Base-by-base conservation (phyloP, 2,329 filamentous ascomycete genomes). In the Bisporella sp. region DNA sequence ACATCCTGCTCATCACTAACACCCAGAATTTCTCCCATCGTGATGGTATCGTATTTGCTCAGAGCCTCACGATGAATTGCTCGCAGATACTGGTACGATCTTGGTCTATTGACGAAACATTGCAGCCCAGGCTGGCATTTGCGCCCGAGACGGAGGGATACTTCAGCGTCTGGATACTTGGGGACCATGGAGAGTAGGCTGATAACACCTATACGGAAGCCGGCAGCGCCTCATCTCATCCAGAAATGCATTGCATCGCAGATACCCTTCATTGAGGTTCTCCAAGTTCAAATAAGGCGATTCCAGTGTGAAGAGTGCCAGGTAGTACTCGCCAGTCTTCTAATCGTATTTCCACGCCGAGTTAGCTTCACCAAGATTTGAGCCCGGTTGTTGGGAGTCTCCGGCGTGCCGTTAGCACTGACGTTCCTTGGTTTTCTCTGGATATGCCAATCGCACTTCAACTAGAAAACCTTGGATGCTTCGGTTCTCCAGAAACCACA, bases 231-330 rank as follows among this genome's bases (percentile, higher is more conserved):
- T 32, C 79, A 78, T 45, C 86, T 72, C 0, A 93, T 76, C 89
- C 89, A 93, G 64, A 91, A 93, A 31, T 79, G 76, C 78, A 91
- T 86, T 1, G 86, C 87, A 43, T 78, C 70, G 12, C 87, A 77
- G 0, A 85, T 79, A 7, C 77, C 79, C 21, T 21, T 21, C 21
- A 21, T 21, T 21, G 0, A 74, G 73, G 51, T 84, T 87, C 62
- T 92, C 85, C 87, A 87, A 93, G 68, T 93, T 93, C n/a, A 93
- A 73, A 59, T 93, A 89, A 0, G 89, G 88, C 64, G 92, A 88
- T 56, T 87, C 81, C 5, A 77, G 77, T 5, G 84, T 81, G 65
- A 89, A 95, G 8, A 93, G 74, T 86, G 82, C 0, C 91, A n/a
- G 77, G 60, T 89, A 91, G 65, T 89, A 91, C 66, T 91, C 84